Evolutionary conservation across 208 protist genomes (phyloP), one percentile per base, ranked within the genome.

Genomic region (Leishmania lainsoni): DNA sequence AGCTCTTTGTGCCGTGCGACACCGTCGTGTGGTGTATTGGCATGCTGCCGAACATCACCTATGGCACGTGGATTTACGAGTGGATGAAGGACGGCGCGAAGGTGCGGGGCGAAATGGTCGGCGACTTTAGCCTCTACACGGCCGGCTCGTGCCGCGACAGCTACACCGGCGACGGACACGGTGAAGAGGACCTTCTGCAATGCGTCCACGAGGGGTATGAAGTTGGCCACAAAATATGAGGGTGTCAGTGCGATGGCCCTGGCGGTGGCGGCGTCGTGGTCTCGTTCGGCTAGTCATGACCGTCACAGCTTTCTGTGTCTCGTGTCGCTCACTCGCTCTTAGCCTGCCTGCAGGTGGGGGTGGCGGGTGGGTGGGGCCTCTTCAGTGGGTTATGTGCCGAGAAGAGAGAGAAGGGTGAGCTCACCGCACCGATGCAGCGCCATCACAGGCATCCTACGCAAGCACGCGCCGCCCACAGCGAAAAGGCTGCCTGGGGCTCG

Each of bases 41-140:
- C 54, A 94, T 95, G 91, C 83, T 97, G 79, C 94, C 94, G 3
- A 96, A 95, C 79, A 87, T 96, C 35, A 81, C 75, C 17, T 88
- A 95, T 45, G 91, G 92, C 74, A 95, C 92, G 12, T 95, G 91
- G 92, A 90, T 97, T 17, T 92, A 95, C 68, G 94, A 97, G 80
- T 97, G 91, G 91, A 93, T 94, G 88, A 91, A 95, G 61, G 93
- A 97, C 63, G 94, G 94, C 14, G 92, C 94, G 16, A 89, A 89
- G 61, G n/a, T 65, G 32, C 88, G 94, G 1, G 94, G 94, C 1
- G 91, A 96, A 79, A 94, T 95, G 91, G 91, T 93, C 35, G 35
- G 16, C 0, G 92, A 94, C 78, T 97, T 97, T 76, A 86, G 89
- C 73, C 88, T 97, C 59, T 97, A 97, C 88, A 87, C 79, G 17